phyloP scores from a whole-genome alignment of 192 early-diverging fungal species.

The Entomortierella parvispora region DNA sequence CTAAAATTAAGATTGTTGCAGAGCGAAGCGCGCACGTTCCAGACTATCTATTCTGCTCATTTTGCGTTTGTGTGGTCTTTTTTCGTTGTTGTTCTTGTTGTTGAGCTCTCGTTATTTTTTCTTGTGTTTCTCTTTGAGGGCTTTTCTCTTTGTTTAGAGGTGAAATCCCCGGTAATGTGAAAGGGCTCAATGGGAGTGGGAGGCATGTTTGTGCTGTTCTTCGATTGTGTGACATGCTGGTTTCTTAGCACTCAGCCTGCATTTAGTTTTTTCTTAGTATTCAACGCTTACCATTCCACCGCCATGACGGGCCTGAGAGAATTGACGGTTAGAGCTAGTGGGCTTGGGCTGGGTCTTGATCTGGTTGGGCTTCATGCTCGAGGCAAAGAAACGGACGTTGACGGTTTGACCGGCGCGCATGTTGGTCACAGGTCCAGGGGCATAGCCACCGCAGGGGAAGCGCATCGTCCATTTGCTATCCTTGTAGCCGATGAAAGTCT shows the following conservation, averaged over 20 bases:
- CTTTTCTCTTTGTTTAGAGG: not conserved
- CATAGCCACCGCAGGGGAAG: constrained; percentile 54
- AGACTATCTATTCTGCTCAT: no score
- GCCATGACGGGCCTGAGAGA: constrained; percentile 64
- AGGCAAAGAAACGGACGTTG: constrained; percentile 58
- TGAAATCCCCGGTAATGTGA: not conserved
- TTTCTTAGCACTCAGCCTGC: no score
- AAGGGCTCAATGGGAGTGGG: no score
- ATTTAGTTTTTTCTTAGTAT: constrained; percentile 1
- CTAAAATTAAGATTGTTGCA: not conserved
- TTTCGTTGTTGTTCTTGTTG: not conserved
- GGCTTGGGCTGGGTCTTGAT: constrained; percentile 33
- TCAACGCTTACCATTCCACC: constrained; percentile 59
- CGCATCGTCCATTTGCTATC: constrained; percentile 23
- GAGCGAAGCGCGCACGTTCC: not conserved
- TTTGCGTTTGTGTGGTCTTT: no score
- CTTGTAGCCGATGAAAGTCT: constrained; percentile 47
- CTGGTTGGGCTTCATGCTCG: constrained; percentile 18
- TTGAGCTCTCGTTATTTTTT: constrained; percentile 9
- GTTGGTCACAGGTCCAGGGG: constrained; percentile 51
- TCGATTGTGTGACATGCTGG: not conserved
- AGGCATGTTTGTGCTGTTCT: no score
- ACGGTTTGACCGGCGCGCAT: constrained; percentile 62
- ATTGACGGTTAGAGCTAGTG: constrained; percentile 14
- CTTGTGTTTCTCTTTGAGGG: not conserved